Conservation (phyloP, 2,329 filamentous ascomycete genomes). For the Xylariaceae sp. region DNA sequence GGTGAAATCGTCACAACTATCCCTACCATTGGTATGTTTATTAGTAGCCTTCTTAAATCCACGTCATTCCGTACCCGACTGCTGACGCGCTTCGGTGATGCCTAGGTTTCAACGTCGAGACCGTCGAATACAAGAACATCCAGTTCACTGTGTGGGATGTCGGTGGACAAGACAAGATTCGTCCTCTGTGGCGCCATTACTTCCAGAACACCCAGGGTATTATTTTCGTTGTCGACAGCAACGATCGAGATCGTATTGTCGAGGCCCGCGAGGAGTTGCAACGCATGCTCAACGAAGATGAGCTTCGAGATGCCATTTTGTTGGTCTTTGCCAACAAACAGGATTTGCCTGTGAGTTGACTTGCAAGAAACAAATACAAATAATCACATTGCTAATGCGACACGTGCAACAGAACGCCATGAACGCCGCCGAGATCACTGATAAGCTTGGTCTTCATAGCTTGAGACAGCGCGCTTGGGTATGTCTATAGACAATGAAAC, state of each 20-base stretch:
- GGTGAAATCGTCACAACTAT: constrained; percentile 99
- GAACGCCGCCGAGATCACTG: constrained; percentile 99
- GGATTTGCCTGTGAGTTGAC: constrained; percentile 85
- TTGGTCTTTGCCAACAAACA: constrained; percentile 99
- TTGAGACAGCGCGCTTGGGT: constrained; percentile 99
- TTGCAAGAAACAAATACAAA: constrained; percentile 21
- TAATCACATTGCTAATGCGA: constrained; percentile 36
- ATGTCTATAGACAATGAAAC: constrained; percentile 53
- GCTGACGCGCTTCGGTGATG: constrained; percentile 30
- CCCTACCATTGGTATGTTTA: constrained; percentile 87
- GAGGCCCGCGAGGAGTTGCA: constrained; percentile 96
- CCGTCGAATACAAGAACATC: constrained; percentile 99
- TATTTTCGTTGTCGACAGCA: constrained; percentile 99
- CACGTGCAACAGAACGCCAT: constrained; percentile 79
- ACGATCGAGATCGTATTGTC: constrained; percentile 96
- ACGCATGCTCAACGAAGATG: constrained; percentile 98
- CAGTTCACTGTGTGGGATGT: constrained; percentile 99
- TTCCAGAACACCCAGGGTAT: constrained; percentile 99
- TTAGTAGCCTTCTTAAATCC: background rate
- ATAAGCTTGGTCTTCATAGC: constrained; percentile 99
- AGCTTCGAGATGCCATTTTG: constrained; percentile 95
- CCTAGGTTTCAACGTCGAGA: constrained; percentile 98
- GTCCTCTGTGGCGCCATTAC: constrained; percentile 99
- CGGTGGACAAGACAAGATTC: constrained; percentile 99
- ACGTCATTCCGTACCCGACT: constrained; percentile 8